phyloP scores from a whole-genome alignment of 2,329 filamentous ascomycete species.

The Colletotrichum sp. region DNA sequence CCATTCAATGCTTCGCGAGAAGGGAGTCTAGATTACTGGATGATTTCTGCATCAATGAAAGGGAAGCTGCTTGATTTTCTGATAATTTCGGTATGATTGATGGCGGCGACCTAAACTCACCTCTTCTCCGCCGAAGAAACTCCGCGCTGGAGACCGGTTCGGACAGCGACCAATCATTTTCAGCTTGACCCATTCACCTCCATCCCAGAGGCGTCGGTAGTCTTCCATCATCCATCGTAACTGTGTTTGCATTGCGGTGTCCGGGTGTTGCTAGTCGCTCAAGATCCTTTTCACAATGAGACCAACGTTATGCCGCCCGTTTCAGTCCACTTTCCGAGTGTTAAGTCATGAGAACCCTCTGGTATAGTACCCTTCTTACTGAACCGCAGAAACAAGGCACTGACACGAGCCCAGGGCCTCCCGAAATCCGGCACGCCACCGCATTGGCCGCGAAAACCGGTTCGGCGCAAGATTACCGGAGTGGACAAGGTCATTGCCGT shows the following conservation, averaged over 20 bases:
- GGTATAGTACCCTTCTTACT: slow-evolving; percentile 48
- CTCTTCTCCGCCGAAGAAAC: not conserved
- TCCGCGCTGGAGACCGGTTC: not conserved
- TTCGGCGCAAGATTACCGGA: slow-evolving; percentile 79
- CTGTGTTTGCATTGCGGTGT: not conserved
- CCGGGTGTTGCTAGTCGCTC: not conserved
- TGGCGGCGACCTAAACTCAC: not conserved
- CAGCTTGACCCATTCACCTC: not conserved
- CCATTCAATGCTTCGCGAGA: not conserved
- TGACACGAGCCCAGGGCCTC: slow-evolving; percentile 66
- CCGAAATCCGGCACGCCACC: slow-evolving; percentile 71
- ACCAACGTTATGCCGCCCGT: slow-evolving; percentile 38
- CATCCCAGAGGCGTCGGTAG: not conserved
- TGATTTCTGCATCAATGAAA: not conserved
- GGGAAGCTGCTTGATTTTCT: not conserved
- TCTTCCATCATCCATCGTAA: not conserved
- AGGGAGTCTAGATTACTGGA: not conserved
- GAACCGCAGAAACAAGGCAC: not conserved
- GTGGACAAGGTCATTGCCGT: slow-evolving; percentile 96
- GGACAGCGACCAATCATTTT: not conserved
- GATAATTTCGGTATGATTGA: not conserved
- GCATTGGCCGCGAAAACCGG: slow-evolving; percentile 74
- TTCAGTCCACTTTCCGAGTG: slow-evolving; percentile 33
- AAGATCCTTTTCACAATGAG: slow-evolving; percentile 36
- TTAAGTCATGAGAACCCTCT: slow-evolving; percentile 84